Percentiles rank a stretch among this genome's conserved stretches.
These are phyloP conservation scores for Nigrospora sphaerica DNA, from an alignment of 2,329 filamentous ascomycete species.

Conservation along the genomic window DNA sequence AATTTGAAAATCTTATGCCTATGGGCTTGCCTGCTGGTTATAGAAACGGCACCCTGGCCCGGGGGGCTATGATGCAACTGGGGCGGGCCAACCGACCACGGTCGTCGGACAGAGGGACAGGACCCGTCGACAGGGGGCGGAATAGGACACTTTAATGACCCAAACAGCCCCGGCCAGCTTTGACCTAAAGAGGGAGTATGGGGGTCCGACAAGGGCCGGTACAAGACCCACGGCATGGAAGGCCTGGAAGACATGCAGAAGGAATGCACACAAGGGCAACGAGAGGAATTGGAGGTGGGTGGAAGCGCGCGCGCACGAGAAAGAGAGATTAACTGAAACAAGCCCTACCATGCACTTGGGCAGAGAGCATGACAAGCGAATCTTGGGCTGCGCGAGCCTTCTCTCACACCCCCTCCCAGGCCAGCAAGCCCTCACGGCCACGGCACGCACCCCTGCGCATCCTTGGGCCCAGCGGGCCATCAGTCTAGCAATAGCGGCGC, in stretches of 20 bases:
- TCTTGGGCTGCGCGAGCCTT: conserved; percentile 14
- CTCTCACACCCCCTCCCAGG: background rate
- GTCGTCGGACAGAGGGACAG: conserved; percentile 4
- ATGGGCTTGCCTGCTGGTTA: conserved; percentile 42
- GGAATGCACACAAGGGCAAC: conserved; percentile 28
- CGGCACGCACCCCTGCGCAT: conserved; percentile 13
- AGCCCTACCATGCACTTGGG: conserved; percentile 33
- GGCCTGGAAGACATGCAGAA: conserved; percentile 32
- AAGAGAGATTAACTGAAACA: conserved; percentile 36
- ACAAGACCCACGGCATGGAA: conserved; percentile 18
- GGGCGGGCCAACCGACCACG: conserved; percentile 19
- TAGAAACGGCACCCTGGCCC: conserved; percentile 38
- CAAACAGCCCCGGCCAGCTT: conserved; percentile 15
- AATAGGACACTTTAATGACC: conserved; percentile 23
- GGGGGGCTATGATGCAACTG: conserved; percentile 35
- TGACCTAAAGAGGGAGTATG: conserved; percentile 21
- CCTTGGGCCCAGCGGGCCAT: background rate
- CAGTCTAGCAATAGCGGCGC: background rate
- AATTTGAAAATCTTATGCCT: conserved; percentile 54
- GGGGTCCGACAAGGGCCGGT: conserved; percentile 6
- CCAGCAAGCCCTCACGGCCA: conserved; percentile 19
- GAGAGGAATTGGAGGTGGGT: conserved; percentile 14
- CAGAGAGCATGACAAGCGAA: conserved; percentile 31
- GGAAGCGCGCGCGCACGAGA: too few relatives aligned
- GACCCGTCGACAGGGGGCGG: conserved; percentile 22